Base-by-base conservation (phyloP, 306 rosid genomes). In the Casuarina cunninghamiana region DNA sequence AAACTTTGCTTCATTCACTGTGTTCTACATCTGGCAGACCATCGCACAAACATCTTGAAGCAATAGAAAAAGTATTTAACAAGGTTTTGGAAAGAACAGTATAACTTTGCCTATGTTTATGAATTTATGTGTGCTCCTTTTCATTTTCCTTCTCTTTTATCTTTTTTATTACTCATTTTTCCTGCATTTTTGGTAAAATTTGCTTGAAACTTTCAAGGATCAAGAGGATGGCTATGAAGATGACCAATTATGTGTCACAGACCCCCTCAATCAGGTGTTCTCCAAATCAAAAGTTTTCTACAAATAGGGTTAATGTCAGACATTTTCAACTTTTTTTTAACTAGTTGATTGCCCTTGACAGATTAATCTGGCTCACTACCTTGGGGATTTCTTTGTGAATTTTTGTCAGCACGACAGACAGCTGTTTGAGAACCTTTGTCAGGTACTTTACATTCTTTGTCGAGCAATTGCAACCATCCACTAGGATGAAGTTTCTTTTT, bases 261-360 rank as follows among this genome's bases (percentile, higher is more conserved):
- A 94, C 84, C 97, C 98, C 72, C 93, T 94, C 61, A 89, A 89
- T 77, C 95, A 94, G 95, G 98, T 94, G 73, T 26, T 35, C 48
- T 78, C 21, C 17, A 38, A 69, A 53, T 26, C 44, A 44, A 26
- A 48, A 5, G 21, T 78, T 55, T 70, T 65, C 15, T 61, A 16
- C 51, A 19, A 41, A 67, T 39, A 49, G 73, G 5, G 8, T 71
- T 1, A 26, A 35, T 39, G 39, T 71, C 51, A 54, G 50, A 72
- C 38, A 68, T 55, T 6, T 58, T 39, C 37, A 50, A 53, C 60
- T 9, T 13, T 71, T 72, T 71, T 72, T 32, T 21, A 74, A 70
- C 42, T 70, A 42, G 54, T 71, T 38, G 17, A 49, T 79, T 74
- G 60, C 73, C 11, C 43, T 49, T 77, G 70, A 50, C 95, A 94